Conservation (phyloP, 2,329 filamentous ascomycete genomes). For the Penicillium sp. region DNA sequence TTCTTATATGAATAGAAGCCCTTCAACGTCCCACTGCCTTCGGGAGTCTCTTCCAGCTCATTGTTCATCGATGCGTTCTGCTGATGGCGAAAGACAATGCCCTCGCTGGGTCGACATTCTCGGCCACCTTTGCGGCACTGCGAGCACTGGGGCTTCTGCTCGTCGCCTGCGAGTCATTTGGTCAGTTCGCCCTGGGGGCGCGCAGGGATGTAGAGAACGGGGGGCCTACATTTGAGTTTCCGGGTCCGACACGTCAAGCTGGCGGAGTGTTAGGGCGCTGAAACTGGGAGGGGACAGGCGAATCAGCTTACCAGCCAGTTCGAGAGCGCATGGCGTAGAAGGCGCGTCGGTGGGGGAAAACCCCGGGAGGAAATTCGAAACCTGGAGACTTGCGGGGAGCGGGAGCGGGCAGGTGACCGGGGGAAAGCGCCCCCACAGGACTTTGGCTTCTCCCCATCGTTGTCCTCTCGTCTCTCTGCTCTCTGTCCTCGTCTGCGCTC, state of each 20-base stretch:
- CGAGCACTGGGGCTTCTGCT: constrained; percentile 59
- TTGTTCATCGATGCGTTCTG: constrained; percentile 68
- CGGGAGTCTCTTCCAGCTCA: constrained; percentile 39
- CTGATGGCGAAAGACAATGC: constrained; percentile 65
- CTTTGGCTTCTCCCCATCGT: not conserved
- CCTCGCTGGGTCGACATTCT: constrained; percentile 60
- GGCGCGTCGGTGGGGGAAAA: constrained; percentile 18
- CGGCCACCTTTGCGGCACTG: constrained; percentile 61
- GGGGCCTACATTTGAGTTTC: constrained; percentile 62
- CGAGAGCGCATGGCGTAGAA: constrained; percentile 41
- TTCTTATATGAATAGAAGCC: constrained; percentile 66
- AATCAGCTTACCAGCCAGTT: constrained; percentile 41
- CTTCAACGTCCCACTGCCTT: constrained; percentile 49
- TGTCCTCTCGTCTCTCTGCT: too few species aligned
- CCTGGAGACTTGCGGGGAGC: constrained; percentile 25
- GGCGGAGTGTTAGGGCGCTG: constrained; percentile 3
- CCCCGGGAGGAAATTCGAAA: constrained; percentile 13
- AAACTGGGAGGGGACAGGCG: not conserved
- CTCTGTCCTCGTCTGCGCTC: too few species aligned
- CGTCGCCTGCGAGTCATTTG: constrained; percentile 43
- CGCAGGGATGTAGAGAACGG: constrained; percentile 7
- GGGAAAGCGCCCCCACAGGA: constrained; percentile 15
- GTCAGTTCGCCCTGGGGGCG: constrained; percentile 2
- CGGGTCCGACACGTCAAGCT: constrained; percentile 58
- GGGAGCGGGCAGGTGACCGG: constrained; percentile 20